Base-by-base conservation (phyloP, 176 grass and related monocot species). In the Stipa capillata region DNA sequence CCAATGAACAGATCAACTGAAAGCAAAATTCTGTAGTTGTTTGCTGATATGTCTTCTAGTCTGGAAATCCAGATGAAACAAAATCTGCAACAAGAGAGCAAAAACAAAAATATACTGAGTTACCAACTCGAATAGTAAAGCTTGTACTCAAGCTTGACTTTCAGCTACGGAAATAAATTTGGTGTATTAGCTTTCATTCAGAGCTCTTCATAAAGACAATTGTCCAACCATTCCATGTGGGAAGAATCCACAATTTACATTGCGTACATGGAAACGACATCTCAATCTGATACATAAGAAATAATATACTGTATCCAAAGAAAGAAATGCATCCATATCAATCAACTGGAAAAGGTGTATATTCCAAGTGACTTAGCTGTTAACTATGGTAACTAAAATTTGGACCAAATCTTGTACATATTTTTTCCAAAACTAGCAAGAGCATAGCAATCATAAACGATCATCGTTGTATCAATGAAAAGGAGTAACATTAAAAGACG, bases 41-140 rank as follows among this genome's bases (percentile, higher is more conserved):
- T 82, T 31, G 45, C 2, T 56, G 79, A 56, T 50, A 32, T 49
- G n/a, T 37, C 62, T 69, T 61, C 7, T 27, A 47, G 62, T 36
- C 9, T 32, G 41, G 23, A 63, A 25, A 69, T 29, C 16, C 57
- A 72, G 56, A 65, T 56, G n/a, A 65, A 73, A 72, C 29, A 62
- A 56, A 69, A 76, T 17, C 87, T 85, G 82, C 65, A 81, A 48
- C 35, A 85, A 65, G 65, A 43, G 8, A 61, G 24, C 29, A 43
- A 85, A 77, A 55, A 55, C 20, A 23, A 31, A 53, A 81, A 20
- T 20, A 62, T 32, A 50, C 2, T 7, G 20, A 53, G 42, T 12
- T 80, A 44, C 36, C 11, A 44, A 44, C 20, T 48, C 20, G 7
- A 8, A 49, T 50, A 34, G 42, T 68, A 68, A 78, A 77, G 31